Base-by-base conservation (phyloP, 768 basidiomycete species). In the Tremella mesenterica region DNA sequence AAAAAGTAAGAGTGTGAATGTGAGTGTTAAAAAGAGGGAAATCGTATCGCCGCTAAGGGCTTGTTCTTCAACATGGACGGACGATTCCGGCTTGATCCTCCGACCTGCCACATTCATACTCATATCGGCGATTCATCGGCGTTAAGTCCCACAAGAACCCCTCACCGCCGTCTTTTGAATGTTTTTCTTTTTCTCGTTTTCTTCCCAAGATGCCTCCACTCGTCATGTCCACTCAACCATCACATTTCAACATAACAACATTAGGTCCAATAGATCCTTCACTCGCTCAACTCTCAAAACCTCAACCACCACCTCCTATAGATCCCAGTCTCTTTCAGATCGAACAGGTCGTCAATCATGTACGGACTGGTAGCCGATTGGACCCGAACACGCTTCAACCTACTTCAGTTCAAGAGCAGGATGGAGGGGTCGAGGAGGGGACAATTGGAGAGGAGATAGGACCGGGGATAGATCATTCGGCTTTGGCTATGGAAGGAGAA, bases 251-350 rank as follows among this genome's bases (percentile, higher is more conserved):
- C 4, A 41, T 41, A 23, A 41, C 38, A 41, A 23, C 38, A 41
- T 18, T 23, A 41, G 38, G 4, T n/a, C 4, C 6, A 4, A 5
- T 41, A n/a, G 38, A 41, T 14, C 38, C 38, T 41, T n/a, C 38
- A 8, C 38, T 41, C n/a, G 38, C 38, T n/a, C 38, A 41, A 5
- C 23, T 41, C 38, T n/a, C 38, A n/a, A n/a, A n/a, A n/a, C n/a
- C n/a, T n/a, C n/a, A n/a, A n/a, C 38, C 38, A n/a, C 14, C 38
- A 41, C 14, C 38, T 41, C 38, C 23, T n/a, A 23, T 67, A n/a
- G 65, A 67, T 52, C 65, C 65, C n/a, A 53, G 55, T 4, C 44
- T 67, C 28, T 60, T 63, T 31, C 53, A 57, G 23, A 56, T 67
- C 14, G 65, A 63, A 46, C 39, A 55, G 21, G 61, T 64, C 4